These are phyloP conservation scores for Aspergillus incahuasiensis DNA, from an alignment of 495 filamentous ascomycete species.

Conservation along the genomic window DNA sequence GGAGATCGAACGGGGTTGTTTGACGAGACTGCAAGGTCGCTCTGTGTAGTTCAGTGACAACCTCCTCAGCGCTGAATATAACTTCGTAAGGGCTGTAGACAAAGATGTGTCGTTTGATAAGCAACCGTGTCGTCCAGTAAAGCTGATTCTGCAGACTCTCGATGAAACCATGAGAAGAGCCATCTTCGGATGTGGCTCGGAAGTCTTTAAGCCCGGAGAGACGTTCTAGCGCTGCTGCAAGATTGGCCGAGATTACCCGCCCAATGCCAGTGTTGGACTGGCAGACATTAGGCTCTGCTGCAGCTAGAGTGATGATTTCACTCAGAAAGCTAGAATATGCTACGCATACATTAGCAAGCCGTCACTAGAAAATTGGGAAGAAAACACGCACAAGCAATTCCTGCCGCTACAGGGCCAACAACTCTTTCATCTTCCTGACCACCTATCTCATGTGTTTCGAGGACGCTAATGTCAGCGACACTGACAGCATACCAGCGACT, in stretches of 20 bases:
- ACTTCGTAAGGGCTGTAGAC: conserved; percentile 55
- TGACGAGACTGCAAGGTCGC: conserved; percentile 41
- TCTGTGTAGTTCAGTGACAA: conserved; percentile 53
- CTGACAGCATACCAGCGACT: conserved; percentile 72
- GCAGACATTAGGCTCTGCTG: conserved; percentile 36
- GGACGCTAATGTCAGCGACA: conserved; percentile 58
- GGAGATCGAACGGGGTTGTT: conserved; percentile 61
- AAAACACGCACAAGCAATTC: conserved; percentile 62
- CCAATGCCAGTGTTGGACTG: conserved; percentile 39
- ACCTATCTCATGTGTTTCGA: conserved; percentile 45
- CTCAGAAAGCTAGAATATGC: conserved; percentile 46
- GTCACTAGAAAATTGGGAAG: conserved; percentile 11
- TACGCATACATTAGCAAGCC: conserved; percentile 9
- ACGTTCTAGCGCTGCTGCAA: conserved; percentile 38
- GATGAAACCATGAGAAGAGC: conserved; percentile 28
- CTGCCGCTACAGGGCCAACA: conserved; percentile 59
- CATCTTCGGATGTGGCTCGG: conserved; percentile 30
- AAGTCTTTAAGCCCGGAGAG: conserved; percentile 36
- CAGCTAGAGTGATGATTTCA: conserved; percentile 36
- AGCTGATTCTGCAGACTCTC: conserved; percentile 57
- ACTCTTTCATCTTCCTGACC: conserved; percentile 60
- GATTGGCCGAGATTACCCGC: conserved; percentile 35
- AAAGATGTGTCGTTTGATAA: conserved; percentile 54
- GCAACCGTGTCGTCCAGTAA: conserved; percentile 69
- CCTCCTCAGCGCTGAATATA: conserved; percentile 56